phyloP scores from a whole-genome alignment of 192 early-diverging fungal species.

The Rhizophlyctis rosea region DNA sequence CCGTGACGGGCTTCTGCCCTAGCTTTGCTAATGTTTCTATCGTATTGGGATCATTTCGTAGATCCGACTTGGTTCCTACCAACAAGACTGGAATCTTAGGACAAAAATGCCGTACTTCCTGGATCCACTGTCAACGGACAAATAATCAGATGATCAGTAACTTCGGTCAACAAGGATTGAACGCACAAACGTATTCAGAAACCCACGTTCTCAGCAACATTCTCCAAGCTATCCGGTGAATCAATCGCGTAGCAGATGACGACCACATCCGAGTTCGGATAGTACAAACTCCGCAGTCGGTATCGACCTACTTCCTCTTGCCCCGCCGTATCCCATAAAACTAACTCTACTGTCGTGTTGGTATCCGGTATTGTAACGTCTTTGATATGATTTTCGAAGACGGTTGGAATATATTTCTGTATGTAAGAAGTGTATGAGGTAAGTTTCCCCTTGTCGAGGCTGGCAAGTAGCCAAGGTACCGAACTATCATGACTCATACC shows the following conservation, averaged over 20 bases:
- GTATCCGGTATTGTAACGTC: too few relatives aligned
- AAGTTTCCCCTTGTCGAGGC: background rate
- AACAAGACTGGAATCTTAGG: slow-evolving; percentile 34
- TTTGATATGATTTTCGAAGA: background rate
- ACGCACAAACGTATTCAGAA: too few relatives aligned
- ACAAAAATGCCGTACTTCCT: slow-evolving; percentile 36
- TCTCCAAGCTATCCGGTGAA: too few relatives aligned
- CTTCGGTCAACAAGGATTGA: too few relatives aligned
- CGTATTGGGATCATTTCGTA: slow-evolving; percentile 22
- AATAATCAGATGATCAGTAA: background rate
- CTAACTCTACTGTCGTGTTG: too few relatives aligned
- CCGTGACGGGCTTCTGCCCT: slow-evolving; percentile 9
- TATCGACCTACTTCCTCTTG: background rate
- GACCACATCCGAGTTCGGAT: background rate
- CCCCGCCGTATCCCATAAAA: too few relatives aligned
- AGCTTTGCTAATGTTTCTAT: background rate
- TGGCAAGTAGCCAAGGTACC: background rate
- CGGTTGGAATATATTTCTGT: background rate
- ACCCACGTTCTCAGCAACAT: too few relatives aligned
- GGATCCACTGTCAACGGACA: slow-evolving; percentile 36
- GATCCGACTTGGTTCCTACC: slow-evolving; percentile 39
- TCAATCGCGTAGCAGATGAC: background rate
- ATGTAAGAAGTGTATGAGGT: background rate
- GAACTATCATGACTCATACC: slow-evolving; percentile 11
- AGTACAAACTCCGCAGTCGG: background rate